Conservation (phyloP, 2,329 filamentous ascomycete species). For the Lithohypha guttulata region DNA sequence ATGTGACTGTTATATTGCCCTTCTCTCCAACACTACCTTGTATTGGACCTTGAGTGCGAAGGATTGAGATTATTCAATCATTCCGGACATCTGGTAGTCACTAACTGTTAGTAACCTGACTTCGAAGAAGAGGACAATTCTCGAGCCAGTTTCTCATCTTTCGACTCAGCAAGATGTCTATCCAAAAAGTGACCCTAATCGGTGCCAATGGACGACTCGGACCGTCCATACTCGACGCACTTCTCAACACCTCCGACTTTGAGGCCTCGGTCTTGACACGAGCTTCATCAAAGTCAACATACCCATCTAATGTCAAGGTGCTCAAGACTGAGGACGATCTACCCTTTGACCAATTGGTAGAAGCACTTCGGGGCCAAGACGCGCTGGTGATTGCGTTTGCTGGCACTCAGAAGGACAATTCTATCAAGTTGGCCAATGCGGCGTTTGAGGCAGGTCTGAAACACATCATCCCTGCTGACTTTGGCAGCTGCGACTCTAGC, state of each 20-base stretch:
- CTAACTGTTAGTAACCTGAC: no score
- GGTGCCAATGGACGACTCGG: constrained; percentile 9
- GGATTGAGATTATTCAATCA: no score
- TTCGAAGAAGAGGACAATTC: no score
- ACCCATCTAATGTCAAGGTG: constrained; percentile 4
- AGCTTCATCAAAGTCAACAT: constrained; percentile 9
- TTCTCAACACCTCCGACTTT: constrained; percentile 2
- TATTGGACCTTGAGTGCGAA: no score
- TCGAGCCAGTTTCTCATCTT: no score
- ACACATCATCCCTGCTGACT: constrained; percentile 13
- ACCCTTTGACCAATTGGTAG: constrained; percentile 6
- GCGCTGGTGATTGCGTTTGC: constrained; percentile 9
- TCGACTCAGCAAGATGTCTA: neutral
- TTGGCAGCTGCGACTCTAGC: constrained; percentile 10
- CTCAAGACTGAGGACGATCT: constrained; percentile 6
- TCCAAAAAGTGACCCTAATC: constrained; percentile 6
- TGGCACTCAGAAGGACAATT: constrained; percentile 6
- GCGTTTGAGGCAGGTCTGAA: constrained; percentile 9
- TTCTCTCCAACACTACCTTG: no score
- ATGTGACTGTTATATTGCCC: no score
- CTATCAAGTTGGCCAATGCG: constrained; percentile 9
- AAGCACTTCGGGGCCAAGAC: constrained; percentile 8
- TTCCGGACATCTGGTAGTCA: no score
- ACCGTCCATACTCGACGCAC: constrained; percentile 6
- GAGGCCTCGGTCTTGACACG: constrained; percentile 8